Evolutionary conservation across 192 early-diverging fungal genomes (phyloP), one percentile per base, ranked within the genome.

Genomic region (Gryganskiella cystojenkinii): DNA sequence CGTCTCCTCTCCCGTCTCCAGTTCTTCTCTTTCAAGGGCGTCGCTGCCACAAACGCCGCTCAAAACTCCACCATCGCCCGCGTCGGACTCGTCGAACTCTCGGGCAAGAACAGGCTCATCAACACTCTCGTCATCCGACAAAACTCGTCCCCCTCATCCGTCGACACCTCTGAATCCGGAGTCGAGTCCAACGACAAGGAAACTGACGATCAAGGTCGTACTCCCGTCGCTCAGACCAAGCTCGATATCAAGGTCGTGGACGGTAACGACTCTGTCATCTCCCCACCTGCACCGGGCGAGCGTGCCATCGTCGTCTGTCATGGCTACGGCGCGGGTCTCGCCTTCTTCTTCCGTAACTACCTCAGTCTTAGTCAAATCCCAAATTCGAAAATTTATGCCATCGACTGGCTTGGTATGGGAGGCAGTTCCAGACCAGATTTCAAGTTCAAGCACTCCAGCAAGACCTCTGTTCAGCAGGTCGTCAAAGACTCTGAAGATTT

Each of bases 381-480:
- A 14, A 87, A 85, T 9, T 89, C 82, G 34, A 83, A 86, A 33
- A 79, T 92, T 24, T 91, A 90, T 67, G 84, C 90, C 19, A 83
- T 93, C 43, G 96, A 99, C 87, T 99, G 97, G 97, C 84, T 98
- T 2, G 95, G 97, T n/a, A 96, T 95, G 94, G 96, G 92, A 37
- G 88, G 92, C 70, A 91, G 88, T 67, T 90, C 91, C n/a, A 84
- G 95, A 7, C 92, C 94, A 19, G 81, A 82, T 22, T 96, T 91
- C 70, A 72, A 66, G 6, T 80, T 87, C 54, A 61, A 60, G 42
- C 83, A 67, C 51, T 57, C 74, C 7, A 34, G 61, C 37, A 78
- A 78, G 42, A 83, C 49, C 58, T 67, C 76, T 54, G 65, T 79
- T 70, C 80, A 90, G 61, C 71, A 86, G 19, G 71, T 82, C 55